Conservation (phyloP, 345 rosid species). For the Durio zibethinus region DNA sequence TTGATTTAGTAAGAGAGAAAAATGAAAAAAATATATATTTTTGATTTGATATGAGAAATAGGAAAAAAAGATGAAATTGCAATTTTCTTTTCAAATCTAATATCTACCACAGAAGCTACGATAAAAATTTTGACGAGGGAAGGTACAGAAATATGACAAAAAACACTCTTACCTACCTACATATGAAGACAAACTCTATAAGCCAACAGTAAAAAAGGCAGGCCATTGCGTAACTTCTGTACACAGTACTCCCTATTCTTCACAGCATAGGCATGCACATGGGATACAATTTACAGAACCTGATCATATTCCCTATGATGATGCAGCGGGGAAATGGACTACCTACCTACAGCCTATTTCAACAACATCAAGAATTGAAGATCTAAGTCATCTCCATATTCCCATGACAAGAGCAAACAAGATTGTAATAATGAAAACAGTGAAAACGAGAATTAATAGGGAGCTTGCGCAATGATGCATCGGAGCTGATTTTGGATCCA, state of each 20-base stretch:
- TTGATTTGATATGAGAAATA: too few relatives aligned
- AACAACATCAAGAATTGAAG: constrained; percentile 3
- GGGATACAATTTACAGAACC: not conserved
- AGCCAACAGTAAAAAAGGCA: not conserved
- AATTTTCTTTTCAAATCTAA: too few relatives aligned
- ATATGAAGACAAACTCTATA: not conserved
- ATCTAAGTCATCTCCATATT: constrained; percentile 10
- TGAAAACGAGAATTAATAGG: constrained; percentile 6
- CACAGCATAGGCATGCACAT: not conserved
- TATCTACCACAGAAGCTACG: not conserved
- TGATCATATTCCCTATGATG: not conserved
- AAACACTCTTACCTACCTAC: not conserved
- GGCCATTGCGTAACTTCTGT: not conserved
- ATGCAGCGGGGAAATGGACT: not conserved
- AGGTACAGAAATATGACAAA: not conserved
- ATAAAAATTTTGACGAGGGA: not conserved
- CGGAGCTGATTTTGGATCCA: not conserved
- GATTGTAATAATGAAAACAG: constrained; percentile 18
- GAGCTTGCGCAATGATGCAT: not conserved
- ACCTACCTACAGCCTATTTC: not conserved
- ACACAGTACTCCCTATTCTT: not conserved
- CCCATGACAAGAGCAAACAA: constrained; percentile 11
- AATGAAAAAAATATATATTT: too few relatives aligned
- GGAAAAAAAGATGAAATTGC: too few relatives aligned
- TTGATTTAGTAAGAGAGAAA: too few relatives aligned